Conservation (phyloP, 2,329 filamentous ascomycete genomes). For the Penicillium sp. region DNA sequence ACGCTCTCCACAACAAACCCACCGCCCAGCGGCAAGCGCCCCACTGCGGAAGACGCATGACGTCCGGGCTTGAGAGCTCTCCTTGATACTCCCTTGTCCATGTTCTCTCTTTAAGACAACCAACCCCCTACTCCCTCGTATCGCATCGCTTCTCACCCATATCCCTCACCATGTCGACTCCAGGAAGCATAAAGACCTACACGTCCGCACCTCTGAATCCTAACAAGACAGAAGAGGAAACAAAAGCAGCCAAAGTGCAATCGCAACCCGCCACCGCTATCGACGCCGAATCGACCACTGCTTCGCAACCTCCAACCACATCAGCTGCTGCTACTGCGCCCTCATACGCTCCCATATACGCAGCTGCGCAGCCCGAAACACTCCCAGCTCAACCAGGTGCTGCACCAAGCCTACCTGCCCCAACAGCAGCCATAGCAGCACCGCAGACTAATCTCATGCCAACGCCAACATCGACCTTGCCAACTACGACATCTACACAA, state of each 20-base stretch:
- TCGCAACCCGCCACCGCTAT: slow-evolving; percentile 31
- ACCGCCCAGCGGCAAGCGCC: slow-evolving; percentile 18
- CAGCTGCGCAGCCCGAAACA: slow-evolving; percentile 25
- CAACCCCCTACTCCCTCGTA: not conserved
- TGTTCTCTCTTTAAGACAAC: slow-evolving; percentile 1
- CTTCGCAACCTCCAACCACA: slow-evolving; percentile 18
- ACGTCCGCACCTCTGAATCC: slow-evolving; percentile 34
- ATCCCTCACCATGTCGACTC: slow-evolving; percentile 27
- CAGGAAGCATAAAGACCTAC: slow-evolving; percentile 30
- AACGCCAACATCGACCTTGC: slow-evolving; percentile 29
- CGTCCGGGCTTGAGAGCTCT: slow-evolving; percentile 22
- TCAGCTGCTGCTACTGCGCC: slow-evolving; percentile 34
- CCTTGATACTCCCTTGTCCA: slow-evolving; percentile 16
- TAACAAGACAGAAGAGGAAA: slow-evolving; percentile 23
- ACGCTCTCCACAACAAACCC: slow-evolving; percentile 7
- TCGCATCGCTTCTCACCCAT: not conserved
- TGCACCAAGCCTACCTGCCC: slow-evolving; percentile 36
- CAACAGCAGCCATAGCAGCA: slow-evolving; percentile 26
- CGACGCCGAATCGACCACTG: slow-evolving; percentile 18
- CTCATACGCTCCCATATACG: slow-evolving; percentile 39
- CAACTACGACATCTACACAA: slow-evolving; percentile 26
- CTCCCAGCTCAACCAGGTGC: slow-evolving; percentile 47
- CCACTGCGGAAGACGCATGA: slow-evolving; percentile 30
- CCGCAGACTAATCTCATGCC: slow-evolving; percentile 24
- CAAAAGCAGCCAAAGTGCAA: slow-evolving; percentile 20